Evolutionary conservation across 108 stramenopile genomes (phyloP), one percentile per base, ranked within the genome.

Genomic region (Skeletonema marinoi): DNA sequence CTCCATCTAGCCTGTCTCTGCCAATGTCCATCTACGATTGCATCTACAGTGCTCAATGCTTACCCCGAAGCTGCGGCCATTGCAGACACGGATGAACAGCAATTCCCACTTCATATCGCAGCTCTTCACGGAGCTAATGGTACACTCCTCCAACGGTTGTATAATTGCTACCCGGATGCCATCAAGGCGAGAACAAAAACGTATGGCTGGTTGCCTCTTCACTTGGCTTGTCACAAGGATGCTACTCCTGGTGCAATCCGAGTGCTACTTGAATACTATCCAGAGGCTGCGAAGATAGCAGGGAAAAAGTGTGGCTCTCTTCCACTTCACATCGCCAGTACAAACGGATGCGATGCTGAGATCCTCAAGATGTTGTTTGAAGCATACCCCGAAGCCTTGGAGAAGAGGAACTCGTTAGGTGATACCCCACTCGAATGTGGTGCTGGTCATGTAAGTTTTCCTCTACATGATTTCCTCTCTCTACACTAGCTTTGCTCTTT

Each of bases 291-390:
- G 17, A 50, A 60, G 25, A 31, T 65, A 51, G 72, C 60, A 19
- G 82, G 82, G 3, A 83, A 83, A 70, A 68, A 70, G 35, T 79
- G 82, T 39, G 75, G 79, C 14, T 80, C 84, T 5, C 71, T 85
- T 12, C 84, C 84, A 12, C 58, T 85, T 0, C 84, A 85, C 59
- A 72, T 85, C 21, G 84, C 84, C 8, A 66, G 62, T 35, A 63
- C 58, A 38, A 80, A 71, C 70, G 84, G 84, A 32, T 80, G 78
- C 38, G 51, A 69, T 65, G 17, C 75, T 1, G 79, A 80, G 64
- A 72, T 80, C 61, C 68, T 90, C 36, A 85, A 87, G 56, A 85
- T 88, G 82, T 60, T 88, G 16, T 79, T 86, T 48, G 76, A 85
- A 48, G 86, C 81, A 32, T 85, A 84, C 72, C 87, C 83, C 2